Evolutionary conservation across 1,284 basidiomycete genomes (phyloP).

Genomic region (Ceratobasidium sp.): DNA sequence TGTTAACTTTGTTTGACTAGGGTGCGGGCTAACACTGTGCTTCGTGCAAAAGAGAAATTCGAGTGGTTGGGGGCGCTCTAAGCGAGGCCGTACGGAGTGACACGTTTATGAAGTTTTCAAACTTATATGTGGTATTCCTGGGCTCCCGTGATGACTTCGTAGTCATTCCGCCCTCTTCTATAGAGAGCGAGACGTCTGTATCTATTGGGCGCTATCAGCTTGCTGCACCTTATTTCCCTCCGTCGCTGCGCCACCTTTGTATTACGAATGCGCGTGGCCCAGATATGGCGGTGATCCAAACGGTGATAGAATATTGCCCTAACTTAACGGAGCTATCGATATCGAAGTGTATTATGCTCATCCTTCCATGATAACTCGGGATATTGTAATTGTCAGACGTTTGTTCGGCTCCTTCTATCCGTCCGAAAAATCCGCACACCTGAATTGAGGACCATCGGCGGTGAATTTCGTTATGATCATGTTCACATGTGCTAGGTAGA

Average conservation of each 20-base stretch:
- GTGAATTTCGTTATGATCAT: slow-evolving; percentile 11
- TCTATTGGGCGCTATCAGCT: slow-evolving; percentile 31
- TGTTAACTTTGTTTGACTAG: not conserved
- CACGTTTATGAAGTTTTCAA: slow-evolving; percentile 11
- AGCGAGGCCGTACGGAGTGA: not conserved
- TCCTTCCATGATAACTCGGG: no score
- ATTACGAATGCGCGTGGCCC: slow-evolving; percentile 34
- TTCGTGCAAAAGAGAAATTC: not conserved
- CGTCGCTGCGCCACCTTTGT: slow-evolving; percentile 23
- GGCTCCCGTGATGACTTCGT: slow-evolving; percentile 19
- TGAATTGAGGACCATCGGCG: not conserved
- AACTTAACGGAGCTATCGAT: slow-evolving; percentile 27
- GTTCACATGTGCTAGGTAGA: not conserved
- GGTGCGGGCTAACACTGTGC: not conserved
- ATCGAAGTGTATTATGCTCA: slow-evolving; percentile 31
- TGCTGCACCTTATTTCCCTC: slow-evolving; percentile 22
- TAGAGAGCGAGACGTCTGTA: not conserved
- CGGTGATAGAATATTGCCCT: slow-evolving; percentile 8
- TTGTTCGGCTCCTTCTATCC: no score
- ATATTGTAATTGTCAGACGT: no score
- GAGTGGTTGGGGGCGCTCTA: slow-evolving; percentile 5
- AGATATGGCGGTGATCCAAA: slow-evolving; percentile 34
- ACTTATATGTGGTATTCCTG: slow-evolving; percentile 3
- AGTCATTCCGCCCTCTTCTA: no score
- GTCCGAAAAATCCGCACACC: no score